Base-by-base conservation (phyloP, 2,329 filamentous ascomycete genomes). In the Microthyrium microscopicum region DNA sequence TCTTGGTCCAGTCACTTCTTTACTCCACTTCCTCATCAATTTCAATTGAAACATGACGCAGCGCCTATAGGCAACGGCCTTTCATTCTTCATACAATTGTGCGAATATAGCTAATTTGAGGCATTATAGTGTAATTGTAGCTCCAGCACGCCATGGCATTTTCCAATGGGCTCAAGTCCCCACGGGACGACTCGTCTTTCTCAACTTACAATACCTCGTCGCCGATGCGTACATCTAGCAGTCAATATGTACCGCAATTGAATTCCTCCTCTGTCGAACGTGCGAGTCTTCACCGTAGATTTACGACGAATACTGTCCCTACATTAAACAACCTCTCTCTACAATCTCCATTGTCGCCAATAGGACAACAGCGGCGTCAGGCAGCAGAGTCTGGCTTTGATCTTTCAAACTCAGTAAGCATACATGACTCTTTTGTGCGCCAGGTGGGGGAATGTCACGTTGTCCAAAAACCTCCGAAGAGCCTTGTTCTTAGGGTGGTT, bases 301-400 rank as follows among this genome's bases (percentile, higher is more conserved):
- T 95, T 60, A 95, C 87, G 42, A 89, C 85, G 37, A 91, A 64
- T 47, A 93, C 60, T 75, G 81, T 59, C 68, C 82, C 57, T 69
- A 84, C 67, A 63, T 39, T 87, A 57, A 77, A 79, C 55, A 82
- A 78, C 52, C 62, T 81, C 57, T 70, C 67, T 37, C 68, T 70
- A 40, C 58, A 85, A 50, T 64, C 60, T 29, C 68, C 70, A 40
- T 59, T 85, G 50, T 64, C 61, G 33, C 60, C 67, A 38, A 64
- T 64, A 48, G 69, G 65, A 29, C 66, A 70, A 51, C 61, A 67
- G 46, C 53, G 64, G 8, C 9, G 19, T 11, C 65, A 66, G 48
- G 54, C 63, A 33, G 59, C 65, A 29, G 68, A 72, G 50, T 60
- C 61, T 30, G 20, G 25, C 16, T 40, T 62, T 39, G 66, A 69